Evolutionary conservation across 768 basidiomycete genomes (phyloP).

Genomic region (Naganishia friedmannii): DNA sequence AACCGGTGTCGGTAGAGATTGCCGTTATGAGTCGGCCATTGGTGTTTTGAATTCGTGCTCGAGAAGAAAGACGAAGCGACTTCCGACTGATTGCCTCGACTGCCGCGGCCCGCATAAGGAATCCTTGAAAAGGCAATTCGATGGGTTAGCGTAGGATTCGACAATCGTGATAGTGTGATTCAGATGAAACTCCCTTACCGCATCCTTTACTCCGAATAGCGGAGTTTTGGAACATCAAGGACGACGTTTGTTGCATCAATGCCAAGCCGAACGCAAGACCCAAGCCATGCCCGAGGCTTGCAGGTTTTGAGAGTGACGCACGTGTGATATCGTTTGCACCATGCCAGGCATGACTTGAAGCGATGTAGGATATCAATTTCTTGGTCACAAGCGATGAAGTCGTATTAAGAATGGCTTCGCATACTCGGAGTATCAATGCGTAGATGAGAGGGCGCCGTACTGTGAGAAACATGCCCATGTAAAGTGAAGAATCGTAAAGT

Average conservation of each 20-base stretch:
- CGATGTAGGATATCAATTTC: conserved; percentile 61
- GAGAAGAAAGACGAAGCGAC: conserved; percentile 65
- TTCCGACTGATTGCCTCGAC: conserved; percentile 63
- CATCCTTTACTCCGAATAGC: background rate
- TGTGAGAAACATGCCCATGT: background rate
- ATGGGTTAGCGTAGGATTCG: background rate
- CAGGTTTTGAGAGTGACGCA: conserved; percentile 47
- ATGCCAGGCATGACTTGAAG: conserved; percentile 56
- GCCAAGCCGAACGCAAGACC: conserved; percentile 63
- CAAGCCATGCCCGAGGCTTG: conserved; percentile 63
- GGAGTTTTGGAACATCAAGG: background rate
- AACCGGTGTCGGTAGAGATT: conserved; percentile 63
- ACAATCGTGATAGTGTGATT: background rate
- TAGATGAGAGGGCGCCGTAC: background rate
- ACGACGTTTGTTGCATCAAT: conserved; percentile 59
- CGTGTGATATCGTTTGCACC: conserved; percentile 46
- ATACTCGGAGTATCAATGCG: background rate
- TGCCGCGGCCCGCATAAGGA: conserved; percentile 40
- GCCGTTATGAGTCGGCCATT: conserved; percentile 69
- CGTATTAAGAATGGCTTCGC: background rate
- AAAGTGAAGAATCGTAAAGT: background rate
- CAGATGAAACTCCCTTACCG: background rate
- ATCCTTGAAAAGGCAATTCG: conserved; percentile 11
- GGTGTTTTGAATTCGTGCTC: conserved; percentile 61
- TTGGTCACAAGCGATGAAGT: conserved; percentile 54